Evolutionary conservation across 768 basidiomycete genomes (phyloP), one percentile per base, ranked within the genome.

Genomic region (Pleurotus djamor): DNA sequence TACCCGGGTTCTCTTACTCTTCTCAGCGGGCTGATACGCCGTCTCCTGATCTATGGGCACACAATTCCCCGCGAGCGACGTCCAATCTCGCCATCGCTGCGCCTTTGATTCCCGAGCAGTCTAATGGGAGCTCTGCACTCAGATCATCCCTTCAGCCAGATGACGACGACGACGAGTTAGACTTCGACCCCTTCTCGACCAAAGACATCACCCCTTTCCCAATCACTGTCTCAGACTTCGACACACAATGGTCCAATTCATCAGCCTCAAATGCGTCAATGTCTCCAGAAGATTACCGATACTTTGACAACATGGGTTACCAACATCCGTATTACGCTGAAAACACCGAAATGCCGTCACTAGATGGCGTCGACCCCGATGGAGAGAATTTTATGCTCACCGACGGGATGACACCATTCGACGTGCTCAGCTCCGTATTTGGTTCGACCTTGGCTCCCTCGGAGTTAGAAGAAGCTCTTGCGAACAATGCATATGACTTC

Each of bases 351-450:
- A 64, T 68, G 1, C 59, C 66, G 13, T 66, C 66, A 3, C 61
- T 70, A 4, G 66, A 71, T 55, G 48, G 61, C 51, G 68, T 64
- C 48, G 65, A 71, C 52, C 68, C 73, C 59, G 83, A 84, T 58
- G 75, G 76, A 5, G 83, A 88, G 38, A 79, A 79, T 37, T 82
- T 83, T 36, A 77, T 84, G 73, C 81, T 93, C 52, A 91, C 89
- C 0, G 91, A 92, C 69, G 94, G 94, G 47, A 96, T 99, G 94
- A 96, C 96, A 1, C 97, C 97, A 0, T 90, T 99, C 66, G 97
- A 99, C 66, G 94, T 98, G 45, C 87, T 99, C 16, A 86, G 84
- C 68, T 94, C 92, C 45, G 92, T 99, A 41, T 99, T 99, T 69
- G 94, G 92, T 13, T 89, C 93, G 2, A 87, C 93, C 2, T 81